These are phyloP conservation scores for Draba incana DNA, from an alignment of 345 rosid species.

Conservation along the genomic window DNA sequence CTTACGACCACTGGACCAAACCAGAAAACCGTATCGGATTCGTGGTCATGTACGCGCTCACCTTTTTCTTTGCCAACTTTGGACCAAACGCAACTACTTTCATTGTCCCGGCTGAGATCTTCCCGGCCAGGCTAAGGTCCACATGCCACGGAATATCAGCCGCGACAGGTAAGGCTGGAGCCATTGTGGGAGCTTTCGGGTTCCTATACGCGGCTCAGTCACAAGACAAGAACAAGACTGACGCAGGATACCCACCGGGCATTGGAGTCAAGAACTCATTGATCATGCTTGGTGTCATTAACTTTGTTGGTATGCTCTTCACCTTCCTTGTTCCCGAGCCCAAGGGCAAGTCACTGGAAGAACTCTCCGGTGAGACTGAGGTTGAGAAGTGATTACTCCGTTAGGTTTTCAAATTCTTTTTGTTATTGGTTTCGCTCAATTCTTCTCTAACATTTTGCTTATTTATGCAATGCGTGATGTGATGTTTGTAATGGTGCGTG, in stretches of 20 bases:
- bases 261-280: conserved; percentile 60
- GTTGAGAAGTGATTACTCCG: conserved; percentile 30
- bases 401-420: not conserved
- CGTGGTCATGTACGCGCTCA: conserved; percentile 59
- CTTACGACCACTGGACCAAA: conserved; percentile 69
- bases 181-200: conserved; percentile 76
- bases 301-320: conserved; percentile 53
- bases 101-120: conserved; percentile 72
- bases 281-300: conserved; percentile 52
- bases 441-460: not conserved
- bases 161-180: conserved; percentile 70
- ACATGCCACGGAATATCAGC: conserved; percentile 86
- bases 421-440: not conserved
- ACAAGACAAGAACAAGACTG: conserved; percentile 43
- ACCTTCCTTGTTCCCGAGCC: conserved; percentile 65
- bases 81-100: conserved; percentile 82
- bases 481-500: conserved; percentile 12
- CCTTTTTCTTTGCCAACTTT: conserved; percentile 80
- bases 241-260: conserved; percentile 57
- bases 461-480: conserved; percentile 8
- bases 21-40: conserved; percentile 57
- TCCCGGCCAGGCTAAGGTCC: conserved; percentile 74
- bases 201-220: conserved; percentile 61
- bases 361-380: conserved; percentile 56
- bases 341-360: conserved; percentile 66